Conservation (phyloP, 345 rosid species). For the Rhodomyrtus tomentosa region DNA sequence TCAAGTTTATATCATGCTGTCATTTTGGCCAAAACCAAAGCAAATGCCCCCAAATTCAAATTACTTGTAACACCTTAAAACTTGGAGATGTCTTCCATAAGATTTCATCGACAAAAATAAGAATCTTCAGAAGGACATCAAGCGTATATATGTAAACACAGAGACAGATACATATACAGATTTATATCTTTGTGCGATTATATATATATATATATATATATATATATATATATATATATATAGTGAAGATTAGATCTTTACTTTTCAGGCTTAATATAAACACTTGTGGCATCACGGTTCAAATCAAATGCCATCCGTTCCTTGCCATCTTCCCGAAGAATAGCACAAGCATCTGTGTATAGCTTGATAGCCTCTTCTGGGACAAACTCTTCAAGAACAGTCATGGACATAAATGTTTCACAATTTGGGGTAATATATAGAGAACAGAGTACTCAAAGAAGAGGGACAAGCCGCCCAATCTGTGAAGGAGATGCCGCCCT, state of each 20-base stretch:
- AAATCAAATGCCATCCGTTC: too few relatives aligned
- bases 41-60: background rate
- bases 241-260: constrained; percentile 18
- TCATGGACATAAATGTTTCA: background rate
- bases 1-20: background rate
- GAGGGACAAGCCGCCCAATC: too few relatives aligned
- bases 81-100: background rate
- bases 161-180: too few relatives aligned
- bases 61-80: background rate
- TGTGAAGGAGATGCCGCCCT: background rate
- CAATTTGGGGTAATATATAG: background rate
- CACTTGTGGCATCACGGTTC: too few relatives aligned
- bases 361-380: constrained; percentile 77
- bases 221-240: too few relatives aligned
- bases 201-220: too few relatives aligned
- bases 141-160: too few relatives aligned
- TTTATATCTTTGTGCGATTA: too few relatives aligned
- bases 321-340: constrained; percentile 95
- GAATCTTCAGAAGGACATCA: background rate
- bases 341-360: constrained; percentile 67
- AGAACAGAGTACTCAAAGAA: background rate
- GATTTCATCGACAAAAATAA: background rate
- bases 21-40: background rate
- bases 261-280: constrained; percentile 84
- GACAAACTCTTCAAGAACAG: constrained; percentile 60